These are phyloP conservation scores for Lepiota subincarnata DNA, from an alignment of 768 basidiomycete species.

Conservation along the genomic window DNA sequence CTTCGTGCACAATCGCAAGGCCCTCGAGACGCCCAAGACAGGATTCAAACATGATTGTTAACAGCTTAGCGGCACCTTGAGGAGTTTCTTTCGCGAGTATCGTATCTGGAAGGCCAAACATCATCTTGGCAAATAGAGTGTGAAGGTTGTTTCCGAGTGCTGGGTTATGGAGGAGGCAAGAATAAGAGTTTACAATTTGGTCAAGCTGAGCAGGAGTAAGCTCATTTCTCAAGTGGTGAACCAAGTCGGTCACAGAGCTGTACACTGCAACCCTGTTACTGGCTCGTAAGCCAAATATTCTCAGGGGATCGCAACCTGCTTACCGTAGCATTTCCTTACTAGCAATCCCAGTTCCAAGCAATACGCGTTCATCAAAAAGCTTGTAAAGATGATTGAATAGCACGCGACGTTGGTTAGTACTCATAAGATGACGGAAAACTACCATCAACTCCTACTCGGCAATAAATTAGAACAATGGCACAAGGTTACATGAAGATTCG, in stretches of 20 bases:
- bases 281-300: constrained; percentile 3
- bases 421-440: constrained; percentile 86
- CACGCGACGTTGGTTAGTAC: constrained; percentile 70
- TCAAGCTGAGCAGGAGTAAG: constrained; percentile 72
- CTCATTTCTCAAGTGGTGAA: constrained; percentile 86
- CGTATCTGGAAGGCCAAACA: constrained; percentile 84
- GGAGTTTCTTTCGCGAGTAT: constrained; percentile 73
- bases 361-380: constrained; percentile 83
- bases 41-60: constrained; percentile 75
- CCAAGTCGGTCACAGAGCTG: constrained; percentile 86
- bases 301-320: constrained; percentile 18
- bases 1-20: constrained; percentile 60
- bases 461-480: constrained; percentile 14
- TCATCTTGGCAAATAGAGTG: constrained; percentile 88
- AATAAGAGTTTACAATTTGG: constrained; percentile 78
- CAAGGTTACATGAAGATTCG: not conserved
- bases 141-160: constrained; percentile 78
- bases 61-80: constrained; percentile 62
- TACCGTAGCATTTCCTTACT: constrained; percentile 83
- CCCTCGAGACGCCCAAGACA: constrained; percentile 83
- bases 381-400: constrained; percentile 84
- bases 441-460: constrained; percentile 77
- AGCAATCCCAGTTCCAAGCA: constrained; percentile 81
- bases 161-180: constrained; percentile 85
- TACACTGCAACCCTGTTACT: constrained; percentile 69